Evolutionary conservation across 257 asterid species (phyloP).

Genomic region (Solanum paucissectum): DNA sequence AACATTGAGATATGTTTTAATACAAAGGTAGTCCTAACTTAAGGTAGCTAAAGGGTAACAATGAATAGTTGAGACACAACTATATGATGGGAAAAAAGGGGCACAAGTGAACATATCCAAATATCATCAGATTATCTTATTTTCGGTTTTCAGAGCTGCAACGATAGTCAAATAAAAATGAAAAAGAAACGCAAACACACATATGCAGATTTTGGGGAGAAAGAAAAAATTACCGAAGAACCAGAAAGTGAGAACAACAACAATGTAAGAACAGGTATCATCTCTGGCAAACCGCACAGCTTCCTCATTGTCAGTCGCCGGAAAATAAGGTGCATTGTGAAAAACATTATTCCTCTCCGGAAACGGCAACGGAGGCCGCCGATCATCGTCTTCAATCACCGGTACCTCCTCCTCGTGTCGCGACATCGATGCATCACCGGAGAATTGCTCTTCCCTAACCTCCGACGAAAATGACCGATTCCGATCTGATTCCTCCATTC

Average conservation of each 20-base stretch:
- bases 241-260: slow-evolving; percentile 43
- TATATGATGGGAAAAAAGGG: too few species aligned
- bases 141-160: background rate
- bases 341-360: slow-evolving; percentile 15
- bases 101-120: too few species aligned
- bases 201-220: background rate
- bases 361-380: slow-evolving; percentile 51
- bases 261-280: slow-evolving; percentile 51
- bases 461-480: background rate
- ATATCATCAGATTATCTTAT: background rate
- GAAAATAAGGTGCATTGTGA: background rate
- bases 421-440: slow-evolving; percentile 1
- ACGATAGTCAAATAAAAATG: too few species aligned
- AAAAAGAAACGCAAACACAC: background rate
- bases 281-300: slow-evolving; percentile 7
- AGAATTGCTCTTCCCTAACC: background rate
- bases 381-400: slow-evolving; percentile 6
- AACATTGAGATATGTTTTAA: too few species aligned
- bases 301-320: slow-evolving; percentile 3
- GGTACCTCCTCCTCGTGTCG: background rate
- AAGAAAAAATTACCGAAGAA: slow-evolving; percentile 33
- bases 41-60: too few species aligned
- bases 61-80: too few species aligned
- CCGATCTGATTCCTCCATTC: slow-evolving; percentile 1
- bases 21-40: too few species aligned